phyloP scores from a whole-genome alignment of 2,329 filamentous ascomycete species.

The Botrytis elliptica region DNA sequence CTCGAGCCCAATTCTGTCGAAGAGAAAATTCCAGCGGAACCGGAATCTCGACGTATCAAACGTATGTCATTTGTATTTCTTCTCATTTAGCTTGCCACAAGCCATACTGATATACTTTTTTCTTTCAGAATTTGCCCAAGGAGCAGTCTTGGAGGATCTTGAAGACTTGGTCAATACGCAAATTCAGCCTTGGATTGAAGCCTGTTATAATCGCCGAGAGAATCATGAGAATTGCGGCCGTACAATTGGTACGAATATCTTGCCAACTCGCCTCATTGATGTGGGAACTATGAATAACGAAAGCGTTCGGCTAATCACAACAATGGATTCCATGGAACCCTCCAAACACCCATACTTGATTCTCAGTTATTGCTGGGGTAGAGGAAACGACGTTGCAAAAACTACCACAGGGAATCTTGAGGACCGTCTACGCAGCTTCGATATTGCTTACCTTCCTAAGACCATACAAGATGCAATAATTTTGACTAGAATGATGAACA shows the following conservation, averaged over 20 bases:
- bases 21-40: neutral
- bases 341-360: neutral
- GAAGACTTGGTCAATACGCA: neutral
- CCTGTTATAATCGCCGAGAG: neutral
- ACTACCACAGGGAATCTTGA: neutral
- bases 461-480: neutral
- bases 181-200: neutral
- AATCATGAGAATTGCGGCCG: neutral
- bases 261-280: neutral
- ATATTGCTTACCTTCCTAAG: neutral
- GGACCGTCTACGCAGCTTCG: neutral
- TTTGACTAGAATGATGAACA: neutral
- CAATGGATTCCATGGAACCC: neutral
- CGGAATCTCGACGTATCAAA: neutral
- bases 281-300: neutral
- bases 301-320: neutral
- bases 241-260: neutral
- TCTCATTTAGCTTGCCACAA: neutral
- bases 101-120: neutral
- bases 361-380: neutral
- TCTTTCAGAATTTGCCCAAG: neutral
- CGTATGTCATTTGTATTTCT: neutral
- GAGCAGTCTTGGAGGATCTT: neutral
- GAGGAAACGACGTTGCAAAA: neutral
- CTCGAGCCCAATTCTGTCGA: neutral